These are phyloP conservation scores for Scutellaria baicalensis DNA, from an alignment of 257 asterid genomes.

Conservation along the genomic window DNA sequence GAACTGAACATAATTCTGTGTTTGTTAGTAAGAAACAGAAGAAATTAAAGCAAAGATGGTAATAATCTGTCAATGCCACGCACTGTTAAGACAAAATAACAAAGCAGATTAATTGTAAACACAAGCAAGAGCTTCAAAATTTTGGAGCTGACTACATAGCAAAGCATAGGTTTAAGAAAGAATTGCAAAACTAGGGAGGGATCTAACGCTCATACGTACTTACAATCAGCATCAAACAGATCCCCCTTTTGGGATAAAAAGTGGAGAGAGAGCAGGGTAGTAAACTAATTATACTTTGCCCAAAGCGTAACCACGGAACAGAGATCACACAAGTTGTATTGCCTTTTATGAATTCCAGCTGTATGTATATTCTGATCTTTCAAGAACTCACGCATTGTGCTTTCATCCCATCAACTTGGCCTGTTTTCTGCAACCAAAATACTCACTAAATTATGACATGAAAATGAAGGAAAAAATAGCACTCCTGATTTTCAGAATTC, in stretches of 20 bases:
- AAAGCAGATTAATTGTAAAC: neutral
- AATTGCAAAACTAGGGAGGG: constrained; percentile 17
- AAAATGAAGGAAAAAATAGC: too few species aligned
- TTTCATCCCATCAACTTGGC: neutral
- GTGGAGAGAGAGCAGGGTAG: neutral
- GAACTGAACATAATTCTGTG: too few species aligned
- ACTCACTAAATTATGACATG: too few species aligned
- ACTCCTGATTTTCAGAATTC: neutral
- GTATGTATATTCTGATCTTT: neutral
- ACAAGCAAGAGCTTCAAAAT: neutral
- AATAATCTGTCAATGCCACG: too few species aligned
- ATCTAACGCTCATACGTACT: constrained; percentile 10
- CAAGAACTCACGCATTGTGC: neutral
- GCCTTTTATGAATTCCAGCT: neutral
- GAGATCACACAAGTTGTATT: neutral
- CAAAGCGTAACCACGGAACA: neutral
- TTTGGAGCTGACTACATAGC: neutral
- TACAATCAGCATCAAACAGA: constrained; percentile 9
- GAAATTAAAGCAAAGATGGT: too few species aligned
- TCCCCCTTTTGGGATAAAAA: neutral
- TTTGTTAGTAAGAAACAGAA: too few species aligned
- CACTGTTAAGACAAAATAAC: too few species aligned
- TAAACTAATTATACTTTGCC: neutral
- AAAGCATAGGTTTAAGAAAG: neutral
- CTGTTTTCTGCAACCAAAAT: constrained; percentile 27